Evolutionary conservation across 2,329 filamentous ascomycete genomes (phyloP), one percentile per base, ranked within the genome.

Genomic region (Claviceps spartinae): DNA sequence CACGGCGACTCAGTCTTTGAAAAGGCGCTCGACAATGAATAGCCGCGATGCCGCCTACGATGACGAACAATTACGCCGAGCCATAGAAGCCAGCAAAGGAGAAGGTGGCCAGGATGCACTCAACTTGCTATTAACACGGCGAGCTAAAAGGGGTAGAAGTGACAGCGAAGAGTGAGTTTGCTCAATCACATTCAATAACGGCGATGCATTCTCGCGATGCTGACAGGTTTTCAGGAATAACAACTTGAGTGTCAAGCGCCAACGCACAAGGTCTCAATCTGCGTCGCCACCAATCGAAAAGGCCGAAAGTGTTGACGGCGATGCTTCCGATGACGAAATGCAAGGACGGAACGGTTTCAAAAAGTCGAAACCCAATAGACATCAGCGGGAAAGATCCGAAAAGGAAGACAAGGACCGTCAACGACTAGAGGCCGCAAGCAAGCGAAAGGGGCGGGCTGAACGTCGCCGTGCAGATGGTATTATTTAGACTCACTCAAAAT

Each of bases 1-100:
- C 9, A 69, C 73, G 1, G 64, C 69, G 11, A 70, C 69, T 44
- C 76, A 81, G 51, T 77, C 79, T 50, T 82, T 84, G 40, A 97
- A 96, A 66, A 81, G 93, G 54, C 81, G 93, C 30, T 95, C 89
- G 20, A 98, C 93, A 6, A 96, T 97, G 88, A 95, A 97, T 64
- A 98, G 93, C 65, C 82, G 91, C 56, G 86, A 89, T 66, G 90
- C 91, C 43, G 91, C 89, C 22, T 97, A 97, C 61, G 90, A 97
- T 58, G 93, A 98, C 68, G 90, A 95, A 60, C 83, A 90, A 61
- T 68, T 98, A 41, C 81, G 89, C 51, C 81, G 86, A 58, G 93
- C 91, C 34, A 89, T 98, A 60, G 91, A 97, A 67, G 90, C 94
- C 55, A 98, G 93, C 72, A 96, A 90, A 69, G 84, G 87, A 62